Conservation (phyloP, 192 early-diverging fungal species). For the Ambispora gerdemannii region DNA sequence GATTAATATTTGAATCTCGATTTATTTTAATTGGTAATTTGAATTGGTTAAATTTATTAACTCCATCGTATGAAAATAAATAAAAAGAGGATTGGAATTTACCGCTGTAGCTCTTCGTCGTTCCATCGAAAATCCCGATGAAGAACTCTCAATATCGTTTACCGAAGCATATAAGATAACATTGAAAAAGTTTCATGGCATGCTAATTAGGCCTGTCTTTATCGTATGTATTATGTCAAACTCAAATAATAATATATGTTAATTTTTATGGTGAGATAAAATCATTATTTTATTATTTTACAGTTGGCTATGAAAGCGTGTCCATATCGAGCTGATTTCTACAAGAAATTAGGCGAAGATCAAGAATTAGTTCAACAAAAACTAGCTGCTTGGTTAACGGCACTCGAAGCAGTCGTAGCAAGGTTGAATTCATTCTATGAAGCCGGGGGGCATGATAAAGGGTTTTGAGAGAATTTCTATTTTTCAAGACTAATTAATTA, state of each 20-base stretch:
- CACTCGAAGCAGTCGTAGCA: slow-evolving; percentile 70
- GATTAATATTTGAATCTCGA: no score
- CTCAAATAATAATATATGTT: not conserved
- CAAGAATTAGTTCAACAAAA: slow-evolving; percentile 53
- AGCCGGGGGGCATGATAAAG: slow-evolving; percentile 28
- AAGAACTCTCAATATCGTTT: slow-evolving; percentile 71
- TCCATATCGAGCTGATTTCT: slow-evolving; percentile 87
- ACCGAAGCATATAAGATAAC: slow-evolving; percentile 69
- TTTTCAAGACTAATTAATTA: no score
- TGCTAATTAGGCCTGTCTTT: slow-evolving; percentile 68
- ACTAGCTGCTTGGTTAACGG: slow-evolving; percentile 67
- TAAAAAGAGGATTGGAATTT: slow-evolving; percentile 77
- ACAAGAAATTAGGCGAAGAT: slow-evolving; percentile 72
- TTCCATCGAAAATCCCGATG: slow-evolving; percentile 48
- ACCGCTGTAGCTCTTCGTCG: slow-evolving; percentile 67
- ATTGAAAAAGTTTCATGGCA: slow-evolving; percentile 65
- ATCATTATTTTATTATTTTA: not conserved
- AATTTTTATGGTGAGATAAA: not conserved
- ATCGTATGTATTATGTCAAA: slow-evolving; percentile 41
- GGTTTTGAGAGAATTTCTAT: no score
- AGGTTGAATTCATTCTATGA: slow-evolving; percentile 62
- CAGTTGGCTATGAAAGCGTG: slow-evolving; percentile 90
- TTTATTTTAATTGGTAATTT: no score
- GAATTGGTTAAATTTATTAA: no score
- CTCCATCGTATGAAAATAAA: no score